Base-by-base conservation (phyloP, 305 asterid genomes). In the Ilex paraguariensis region DNA sequence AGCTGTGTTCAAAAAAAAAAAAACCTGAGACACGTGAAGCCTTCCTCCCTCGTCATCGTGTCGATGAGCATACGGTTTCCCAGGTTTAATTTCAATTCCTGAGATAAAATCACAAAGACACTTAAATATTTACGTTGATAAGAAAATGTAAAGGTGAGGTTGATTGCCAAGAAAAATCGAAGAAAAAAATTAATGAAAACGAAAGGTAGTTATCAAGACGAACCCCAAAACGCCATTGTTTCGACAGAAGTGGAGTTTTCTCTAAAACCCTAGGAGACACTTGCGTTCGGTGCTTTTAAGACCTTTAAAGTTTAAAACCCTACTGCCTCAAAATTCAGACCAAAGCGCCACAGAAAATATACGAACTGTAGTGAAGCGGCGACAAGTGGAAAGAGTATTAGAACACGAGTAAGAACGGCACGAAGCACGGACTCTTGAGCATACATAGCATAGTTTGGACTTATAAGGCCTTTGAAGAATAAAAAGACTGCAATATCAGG, bases 141-240 rank as follows among this genome's bases (percentile, higher is more conserved):
- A 13, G 13, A 7, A 16, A 52, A 61, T 55, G 42, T 40, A 10
- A 31, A 21, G 32, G 8, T n/a, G 33, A 7, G 14, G 28, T 30
- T 13, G 54, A 30, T 31, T 10, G 31, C 14, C 0, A 4, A 36
- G 8, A n/a, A 7, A 56, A 33, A 42, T 51, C 10, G 0, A 4
- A 36, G 2, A 11, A 21, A 5, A 40, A 40, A 56, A 10, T 12
- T 9, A 14, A 50, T 44, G 56, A 42, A 39, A 15, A 16, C 10
- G 21, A 58, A 33, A 6, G 21, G 8, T n/a, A 31, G 36, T 33
- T 3, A 30, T 33, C 11, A 11, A 52, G 56, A 65, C 65, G 56
- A 66, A 91, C 98, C 98, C 97, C 96, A 91, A 69, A 91, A 91
- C 59, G 97, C 91, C 98, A 91, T 91, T 59, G 77, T 57, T 14